phyloP scores from a whole-genome alignment of 2,329 filamentous ascomycete genomes.

The Pleoardoris graminearum region DNA sequence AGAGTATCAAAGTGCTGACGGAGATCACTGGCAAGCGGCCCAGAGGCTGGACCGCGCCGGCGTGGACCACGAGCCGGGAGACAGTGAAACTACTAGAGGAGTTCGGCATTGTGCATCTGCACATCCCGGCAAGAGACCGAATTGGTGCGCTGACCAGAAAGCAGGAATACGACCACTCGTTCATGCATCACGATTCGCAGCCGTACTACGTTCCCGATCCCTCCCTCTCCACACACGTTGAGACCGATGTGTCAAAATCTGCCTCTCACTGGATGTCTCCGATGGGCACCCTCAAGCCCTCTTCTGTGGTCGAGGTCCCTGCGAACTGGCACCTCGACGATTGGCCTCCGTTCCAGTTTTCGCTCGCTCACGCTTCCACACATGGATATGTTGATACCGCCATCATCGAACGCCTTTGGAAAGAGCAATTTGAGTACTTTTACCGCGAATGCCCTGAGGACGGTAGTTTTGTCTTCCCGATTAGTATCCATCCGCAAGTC shows the following conservation, averaged over 20 bases:
- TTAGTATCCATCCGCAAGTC: slow-evolving; percentile 54
- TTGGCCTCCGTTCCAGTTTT: slow-evolving; percentile 50
- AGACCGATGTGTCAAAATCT: slow-evolving; percentile 37
- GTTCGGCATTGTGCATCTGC: slow-evolving; percentile 40
- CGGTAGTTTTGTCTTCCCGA: slow-evolving; percentile 53
- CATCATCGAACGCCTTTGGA: slow-evolving; percentile 50
- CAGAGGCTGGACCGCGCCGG: slow-evolving; percentile 50
- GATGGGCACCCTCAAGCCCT: slow-evolving; percentile 37
- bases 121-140: too few species aligned
- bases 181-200: slow-evolving; percentile 55
- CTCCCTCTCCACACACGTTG: slow-evolving; percentile 49
- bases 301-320: slow-evolving; percentile 51
- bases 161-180: slow-evolving; percentile 56
- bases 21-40: slow-evolving; percentile 47
- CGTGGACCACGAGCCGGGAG: slow-evolving; percentile 46
- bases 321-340: slow-evolving; percentile 57
- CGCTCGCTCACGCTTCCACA: slow-evolving; percentile 36
- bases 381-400: slow-evolving; percentile 51
- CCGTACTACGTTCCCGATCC: slow-evolving; percentile 40
- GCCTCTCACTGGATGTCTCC: slow-evolving; percentile 46
- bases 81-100: slow-evolving; percentile 48
- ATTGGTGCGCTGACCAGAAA: not conserved
- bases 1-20: slow-evolving; percentile 46
- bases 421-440: slow-evolving; percentile 52
- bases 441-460: slow-evolving; percentile 44